phyloP scores from a whole-genome alignment of 2,329 filamentous ascomycete genomes.

The Fusarium sp. region DNA sequence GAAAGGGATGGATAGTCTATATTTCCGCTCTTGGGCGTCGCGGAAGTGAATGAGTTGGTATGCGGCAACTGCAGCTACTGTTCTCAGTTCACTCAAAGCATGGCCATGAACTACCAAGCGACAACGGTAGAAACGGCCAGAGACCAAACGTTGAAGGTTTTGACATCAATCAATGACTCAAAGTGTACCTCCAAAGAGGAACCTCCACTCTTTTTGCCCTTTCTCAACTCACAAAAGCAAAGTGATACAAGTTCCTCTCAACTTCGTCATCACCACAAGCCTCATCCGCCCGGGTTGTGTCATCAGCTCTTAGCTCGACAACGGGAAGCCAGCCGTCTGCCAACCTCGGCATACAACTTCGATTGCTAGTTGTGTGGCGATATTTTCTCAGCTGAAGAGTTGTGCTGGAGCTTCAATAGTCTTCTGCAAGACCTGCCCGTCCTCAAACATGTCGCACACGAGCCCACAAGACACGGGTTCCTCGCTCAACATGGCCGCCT shows the following conservation, averaged over 20 bases:
- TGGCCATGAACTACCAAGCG: constrained; percentile 5
- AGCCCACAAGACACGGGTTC: constrained; percentile 25
- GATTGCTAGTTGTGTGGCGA: constrained; percentile 43
- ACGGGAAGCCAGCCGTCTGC: constrained; percentile 4
- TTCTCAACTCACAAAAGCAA: constrained; percentile 46
- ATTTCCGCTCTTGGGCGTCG: constrained; percentile 1
- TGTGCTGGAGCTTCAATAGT: constrained; percentile 39
- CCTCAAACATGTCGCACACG: constrained; percentile 37
- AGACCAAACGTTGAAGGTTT: not conserved
- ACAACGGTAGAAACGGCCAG: not conserved
- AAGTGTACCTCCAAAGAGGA: not conserved
- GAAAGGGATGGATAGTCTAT: constrained; percentile 19
- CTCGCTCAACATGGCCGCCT: constrained; percentile 41
- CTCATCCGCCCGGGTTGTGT: constrained; percentile 35
- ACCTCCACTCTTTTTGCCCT: constrained; percentile 19
- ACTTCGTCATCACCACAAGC: constrained; percentile 45
- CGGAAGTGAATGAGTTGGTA: constrained; percentile 20
- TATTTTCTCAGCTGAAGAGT: not conserved
- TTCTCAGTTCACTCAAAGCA: not conserved
- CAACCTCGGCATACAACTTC: constrained; percentile 45
- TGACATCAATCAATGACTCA: not conserved
- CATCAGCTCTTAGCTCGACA: not conserved
- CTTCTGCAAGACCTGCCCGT: constrained; percentile 35
- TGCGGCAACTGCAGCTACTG: constrained; percentile 24
- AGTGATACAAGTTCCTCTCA: constrained; percentile 49